phyloP scores from a whole-genome alignment of 129 eudicot genomes.

The Artemisia tridentata region DNA sequence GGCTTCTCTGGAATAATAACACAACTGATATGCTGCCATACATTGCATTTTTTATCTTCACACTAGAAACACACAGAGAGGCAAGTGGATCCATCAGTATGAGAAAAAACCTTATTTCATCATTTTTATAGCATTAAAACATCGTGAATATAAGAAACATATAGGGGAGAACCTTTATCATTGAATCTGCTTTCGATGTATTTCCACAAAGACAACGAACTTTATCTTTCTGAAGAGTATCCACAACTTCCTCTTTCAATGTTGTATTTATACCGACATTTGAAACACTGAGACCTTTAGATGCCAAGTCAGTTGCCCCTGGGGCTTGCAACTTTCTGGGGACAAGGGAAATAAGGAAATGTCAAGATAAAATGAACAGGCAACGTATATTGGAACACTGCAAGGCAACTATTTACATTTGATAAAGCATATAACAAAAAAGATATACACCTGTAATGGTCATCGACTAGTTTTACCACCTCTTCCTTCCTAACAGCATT shows the following conservation, averaged over 20 bases:
- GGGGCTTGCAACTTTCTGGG: constrained; percentile 87
- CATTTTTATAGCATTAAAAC: neutral
- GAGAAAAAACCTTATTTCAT: neutral
- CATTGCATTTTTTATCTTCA: constrained; percentile 74
- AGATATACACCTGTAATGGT: constrained; percentile 69
- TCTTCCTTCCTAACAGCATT: constrained; percentile 68
- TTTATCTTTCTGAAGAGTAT: constrained; percentile 54
- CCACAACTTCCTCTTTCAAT: constrained; percentile 65
- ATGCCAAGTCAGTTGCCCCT: constrained; percentile 78
- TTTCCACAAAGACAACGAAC: constrained; percentile 89
- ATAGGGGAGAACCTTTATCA: constrained; percentile 61
- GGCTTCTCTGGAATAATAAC: constrained; percentile 83
- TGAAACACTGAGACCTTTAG: constrained; percentile 62
- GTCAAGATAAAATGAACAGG: constrained; percentile 15
- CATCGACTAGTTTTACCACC: constrained; percentile 87
- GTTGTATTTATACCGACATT: constrained; percentile 42
- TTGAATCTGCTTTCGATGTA: constrained; percentile 63
- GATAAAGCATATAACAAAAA: neutral
- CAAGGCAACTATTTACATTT: neutral
- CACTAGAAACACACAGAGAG: constrained; percentile 50
- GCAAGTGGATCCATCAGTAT: neutral
- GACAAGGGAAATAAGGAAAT: neutral
- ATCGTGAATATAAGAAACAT: neutral
- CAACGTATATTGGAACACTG: neutral
- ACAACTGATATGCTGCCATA: constrained; percentile 88